phyloP scores from a whole-genome alignment of 805 yeast species.

The Osmozyma mogii region DNA sequence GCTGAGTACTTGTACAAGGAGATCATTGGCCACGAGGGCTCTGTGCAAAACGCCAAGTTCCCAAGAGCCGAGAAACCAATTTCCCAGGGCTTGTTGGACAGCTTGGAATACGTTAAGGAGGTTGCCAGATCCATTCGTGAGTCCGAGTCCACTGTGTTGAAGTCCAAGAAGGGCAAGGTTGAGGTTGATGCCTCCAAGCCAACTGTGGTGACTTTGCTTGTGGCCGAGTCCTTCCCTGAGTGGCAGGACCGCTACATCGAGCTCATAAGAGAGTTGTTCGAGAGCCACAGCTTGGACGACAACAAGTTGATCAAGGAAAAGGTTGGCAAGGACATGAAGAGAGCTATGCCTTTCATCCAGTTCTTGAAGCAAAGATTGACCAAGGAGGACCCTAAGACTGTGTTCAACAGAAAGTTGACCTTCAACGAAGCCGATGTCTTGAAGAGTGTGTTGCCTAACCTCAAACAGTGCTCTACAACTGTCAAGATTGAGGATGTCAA shows the following conservation, averaged over 20 bases:
- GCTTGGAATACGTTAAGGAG: conserved; percentile 73
- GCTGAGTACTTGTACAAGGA: conserved; percentile 87
- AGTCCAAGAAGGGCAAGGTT: conserved; percentile 75
- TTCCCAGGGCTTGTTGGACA: conserved; percentile 51
- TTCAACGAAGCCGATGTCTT: conserved; percentile 72
- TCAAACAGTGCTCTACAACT: conserved; percentile 59
- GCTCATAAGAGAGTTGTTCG: conserved; percentile 70
- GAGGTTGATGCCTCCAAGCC: conserved; percentile 74
- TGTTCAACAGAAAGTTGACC: conserved; percentile 82
- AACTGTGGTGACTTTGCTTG: conserved; percentile 60
- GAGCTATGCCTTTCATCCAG: conserved; percentile 96
- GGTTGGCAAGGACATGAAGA: conserved; percentile 86
- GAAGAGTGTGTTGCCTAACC: conserved; percentile 43
- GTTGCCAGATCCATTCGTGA: conserved; percentile 84
- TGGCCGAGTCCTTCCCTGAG: conserved; percentile 73
- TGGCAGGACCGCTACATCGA: conserved; percentile 57
- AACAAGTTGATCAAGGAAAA: conserved; percentile 54
- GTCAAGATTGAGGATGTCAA: conserved; percentile 45
- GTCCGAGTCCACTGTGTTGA: conserved; percentile 77
- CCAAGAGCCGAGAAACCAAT: conserved; percentile 69
- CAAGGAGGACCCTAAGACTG: conserved; percentile 62
- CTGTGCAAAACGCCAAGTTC: conserved; percentile 72
- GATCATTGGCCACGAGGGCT: conserved; percentile 52
- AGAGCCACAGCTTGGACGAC: conserved; percentile 54
- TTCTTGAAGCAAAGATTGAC: conserved; percentile 73